Evolutionary conservation across 768 basidiomycete genomes (phyloP).

Genomic region (Mrakia frigida): DNA sequence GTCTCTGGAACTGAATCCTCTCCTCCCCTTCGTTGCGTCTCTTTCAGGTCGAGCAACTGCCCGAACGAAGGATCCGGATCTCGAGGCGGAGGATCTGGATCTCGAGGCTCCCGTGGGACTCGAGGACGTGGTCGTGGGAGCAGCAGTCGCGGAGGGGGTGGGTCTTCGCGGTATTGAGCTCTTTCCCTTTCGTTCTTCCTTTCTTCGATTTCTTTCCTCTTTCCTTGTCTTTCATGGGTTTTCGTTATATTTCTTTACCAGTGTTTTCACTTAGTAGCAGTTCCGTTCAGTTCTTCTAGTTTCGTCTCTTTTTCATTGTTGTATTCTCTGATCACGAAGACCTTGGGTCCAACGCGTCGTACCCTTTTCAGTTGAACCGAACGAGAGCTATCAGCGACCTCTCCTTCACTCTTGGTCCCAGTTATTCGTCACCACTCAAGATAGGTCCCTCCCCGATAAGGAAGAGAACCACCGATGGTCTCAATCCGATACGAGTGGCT

Average conservation of each 20-base stretch:
- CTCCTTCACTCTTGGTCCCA: too few species aligned
- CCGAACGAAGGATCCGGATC: neutral
- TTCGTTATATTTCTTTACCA: neutral
- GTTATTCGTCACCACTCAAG: too few species aligned
- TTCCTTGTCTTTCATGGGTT: neutral
- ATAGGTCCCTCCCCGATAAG: too few species aligned
- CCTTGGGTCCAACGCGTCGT: neutral
- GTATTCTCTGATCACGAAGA: neutral
- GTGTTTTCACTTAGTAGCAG: neutral
- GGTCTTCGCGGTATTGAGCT: neutral
- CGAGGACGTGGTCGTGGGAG: neutral
- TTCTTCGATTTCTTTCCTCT: neutral
- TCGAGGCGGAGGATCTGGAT: neutral
- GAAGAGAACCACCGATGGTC: too few species aligned
- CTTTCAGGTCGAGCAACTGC: conserved; percentile 6
- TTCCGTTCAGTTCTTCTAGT: neutral
- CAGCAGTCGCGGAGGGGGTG: conserved; percentile 12
- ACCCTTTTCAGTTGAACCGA: too few species aligned
- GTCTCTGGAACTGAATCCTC: neutral
- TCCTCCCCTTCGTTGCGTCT: neutral
- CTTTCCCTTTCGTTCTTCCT: neutral
- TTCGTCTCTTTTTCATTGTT: neutral
- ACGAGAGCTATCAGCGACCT: too few species aligned
- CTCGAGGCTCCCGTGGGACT: conserved; percentile 3
- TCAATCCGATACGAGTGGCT: too few species aligned